Conservation (phyloP, 1,139 yeast species). For the Pichiaceae sp. region DNA sequence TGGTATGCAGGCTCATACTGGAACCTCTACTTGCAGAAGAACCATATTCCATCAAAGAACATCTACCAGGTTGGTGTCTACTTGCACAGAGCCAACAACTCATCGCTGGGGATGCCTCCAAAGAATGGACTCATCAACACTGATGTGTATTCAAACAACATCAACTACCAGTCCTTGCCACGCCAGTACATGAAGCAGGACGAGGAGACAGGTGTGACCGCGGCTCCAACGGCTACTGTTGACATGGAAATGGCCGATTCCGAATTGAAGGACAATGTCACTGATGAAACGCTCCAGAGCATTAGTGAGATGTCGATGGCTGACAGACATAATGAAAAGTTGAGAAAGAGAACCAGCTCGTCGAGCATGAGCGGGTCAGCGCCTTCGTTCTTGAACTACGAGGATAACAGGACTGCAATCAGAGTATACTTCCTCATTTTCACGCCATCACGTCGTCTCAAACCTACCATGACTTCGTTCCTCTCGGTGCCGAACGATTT, state of each 20-base stretch:
- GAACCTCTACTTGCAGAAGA: constrained; percentile 44
- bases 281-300: constrained; percentile 11
- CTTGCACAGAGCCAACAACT: constrained; percentile 35
- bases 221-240: not conserved
- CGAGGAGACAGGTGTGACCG: not conserved
- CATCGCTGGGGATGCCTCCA: constrained; percentile 24
- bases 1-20: constrained; percentile 55
- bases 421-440: constrained; percentile 42
- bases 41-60: constrained; percentile 28
- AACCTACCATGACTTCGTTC: constrained; percentile 39
- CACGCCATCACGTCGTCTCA: constrained; percentile 38
- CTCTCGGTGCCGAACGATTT: constrained; percentile 43
- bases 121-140: constrained; percentile 29
- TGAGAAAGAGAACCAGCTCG: not conserved
- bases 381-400: constrained; percentile 27
- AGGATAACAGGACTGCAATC: constrained; percentile 36
- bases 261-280: constrained; percentile 15
- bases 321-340: not conserved
- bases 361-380: not conserved
- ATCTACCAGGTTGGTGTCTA: constrained; percentile 46
- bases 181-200: constrained; percentile 6
- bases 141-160: constrained; percentile 23
- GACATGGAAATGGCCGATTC: not conserved
- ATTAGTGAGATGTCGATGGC: not conserved
- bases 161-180: constrained; percentile 17